Evolutionary conservation across 1,284 basidiomycete genomes (phyloP).

Genomic region (Trichosporon faecale): DNA sequence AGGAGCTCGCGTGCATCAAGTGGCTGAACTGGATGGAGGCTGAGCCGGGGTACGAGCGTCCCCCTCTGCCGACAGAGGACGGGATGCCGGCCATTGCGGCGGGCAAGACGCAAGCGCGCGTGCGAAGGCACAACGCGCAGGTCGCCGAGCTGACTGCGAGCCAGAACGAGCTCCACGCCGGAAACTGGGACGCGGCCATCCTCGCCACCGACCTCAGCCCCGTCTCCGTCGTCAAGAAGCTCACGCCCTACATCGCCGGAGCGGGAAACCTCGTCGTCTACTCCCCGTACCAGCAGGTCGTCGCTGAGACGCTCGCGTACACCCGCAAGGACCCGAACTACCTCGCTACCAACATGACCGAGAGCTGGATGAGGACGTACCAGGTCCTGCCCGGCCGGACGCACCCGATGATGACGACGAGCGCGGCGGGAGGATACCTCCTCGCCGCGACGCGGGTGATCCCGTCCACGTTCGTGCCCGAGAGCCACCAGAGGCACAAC

Average conservation of each 20-base stretch:
- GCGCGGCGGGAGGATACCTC: conserved; percentile 84
- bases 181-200: conserved; percentile 81
- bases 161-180: conserved; percentile 77
- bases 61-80: conserved; percentile 40
- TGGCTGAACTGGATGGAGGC: conserved; percentile 90
- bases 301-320: conserved; percentile 72
- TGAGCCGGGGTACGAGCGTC: conserved; percentile 61
- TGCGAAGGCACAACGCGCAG: conserved; percentile 40
- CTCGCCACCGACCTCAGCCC: conserved; percentile 84
- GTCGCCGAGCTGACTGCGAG: conserved; percentile 58
- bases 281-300: conserved; percentile 73
- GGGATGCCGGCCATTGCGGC: conserved; percentile 34
- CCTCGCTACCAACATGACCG: conserved; percentile 75
- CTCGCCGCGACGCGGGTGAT: conserved; percentile 77
- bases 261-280: conserved; percentile 84
- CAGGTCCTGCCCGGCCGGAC: conserved; percentile 93
- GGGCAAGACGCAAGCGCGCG: conserved; percentile 35
- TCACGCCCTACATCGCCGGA: conserved; percentile 75
- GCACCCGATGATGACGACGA: conserved; percentile 91
- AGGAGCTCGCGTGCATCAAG: conserved; percentile 61
- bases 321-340: conserved; percentile 67
- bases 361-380: conserved; percentile 86
- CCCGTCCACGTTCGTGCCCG: conserved; percentile 33
- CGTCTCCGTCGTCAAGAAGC: conserved; percentile 69
- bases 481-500: conserved; percentile 34